phyloP scores from a whole-genome alignment of 306 rosid genomes.

The Quercus parvula region DNA sequence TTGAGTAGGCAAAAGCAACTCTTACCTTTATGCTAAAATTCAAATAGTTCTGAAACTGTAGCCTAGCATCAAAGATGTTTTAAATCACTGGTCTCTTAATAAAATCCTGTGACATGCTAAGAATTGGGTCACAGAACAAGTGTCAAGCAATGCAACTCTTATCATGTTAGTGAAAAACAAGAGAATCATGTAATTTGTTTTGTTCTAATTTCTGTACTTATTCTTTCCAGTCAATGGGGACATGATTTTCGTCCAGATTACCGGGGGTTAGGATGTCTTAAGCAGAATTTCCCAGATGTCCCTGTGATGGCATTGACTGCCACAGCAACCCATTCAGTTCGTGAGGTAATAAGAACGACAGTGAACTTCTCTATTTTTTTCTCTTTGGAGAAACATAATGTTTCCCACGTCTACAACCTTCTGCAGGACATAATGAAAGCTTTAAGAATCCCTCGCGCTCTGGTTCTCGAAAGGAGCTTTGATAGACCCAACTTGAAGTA shows the following conservation, averaged over 20 bases:
- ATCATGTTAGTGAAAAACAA: slow-evolving; percentile 12
- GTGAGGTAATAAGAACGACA: slow-evolving; percentile 45
- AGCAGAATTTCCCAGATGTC: slow-evolving; percentile 69
- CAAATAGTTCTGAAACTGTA: background rate
- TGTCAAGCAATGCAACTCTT: slow-evolving; percentile 20
- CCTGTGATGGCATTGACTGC: slow-evolving; percentile 99
- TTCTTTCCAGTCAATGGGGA: slow-evolving; percentile 89
- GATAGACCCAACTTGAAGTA: slow-evolving; percentile 95
- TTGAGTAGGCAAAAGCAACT: too few relatives aligned
- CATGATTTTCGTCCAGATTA: slow-evolving; percentile 99
- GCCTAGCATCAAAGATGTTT: background rate
- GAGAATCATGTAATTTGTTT: slow-evolving; percentile 5
- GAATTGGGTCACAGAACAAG: background rate
- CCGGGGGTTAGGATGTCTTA: slow-evolving; percentile 81
- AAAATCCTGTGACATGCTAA: background rate
- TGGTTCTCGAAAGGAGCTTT: slow-evolving; percentile 92
- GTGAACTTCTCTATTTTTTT: slow-evolving; percentile 2
- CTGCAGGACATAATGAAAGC: slow-evolving; percentile 82
- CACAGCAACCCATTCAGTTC: slow-evolving; percentile 89
- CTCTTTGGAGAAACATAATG: background rate
- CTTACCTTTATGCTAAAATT: background rate
- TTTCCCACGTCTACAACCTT: background rate
- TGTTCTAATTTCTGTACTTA: slow-evolving; percentile 3
- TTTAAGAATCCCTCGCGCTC: slow-evolving; percentile 77
- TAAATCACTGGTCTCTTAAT: background rate